Conservation (phyloP, 208 protist genomes). For the Crithidia sp. region DNA sequence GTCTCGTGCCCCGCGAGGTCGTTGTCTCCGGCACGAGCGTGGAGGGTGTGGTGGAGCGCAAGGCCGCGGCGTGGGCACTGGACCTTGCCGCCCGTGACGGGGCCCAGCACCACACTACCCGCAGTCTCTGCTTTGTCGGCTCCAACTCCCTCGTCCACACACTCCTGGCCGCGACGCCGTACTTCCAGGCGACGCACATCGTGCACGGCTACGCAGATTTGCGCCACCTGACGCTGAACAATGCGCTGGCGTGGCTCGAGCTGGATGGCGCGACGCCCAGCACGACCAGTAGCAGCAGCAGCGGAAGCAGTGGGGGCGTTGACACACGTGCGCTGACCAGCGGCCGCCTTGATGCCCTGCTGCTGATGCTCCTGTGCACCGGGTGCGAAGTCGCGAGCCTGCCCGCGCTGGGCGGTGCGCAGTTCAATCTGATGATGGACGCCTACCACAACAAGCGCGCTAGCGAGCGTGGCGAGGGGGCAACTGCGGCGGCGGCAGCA, state of each 20-base stretch:
- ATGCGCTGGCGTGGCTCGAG: slow-evolving; percentile 78
- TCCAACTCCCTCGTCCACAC: slow-evolving; percentile 70
- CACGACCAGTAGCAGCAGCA: no score
- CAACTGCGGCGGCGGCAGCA: background rate
- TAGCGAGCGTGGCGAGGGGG: background rate
- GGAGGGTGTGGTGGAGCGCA: slow-evolving; percentile 76
- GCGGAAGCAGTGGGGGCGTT: slow-evolving; percentile 18
- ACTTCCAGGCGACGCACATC: slow-evolving; percentile 63
- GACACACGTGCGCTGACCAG: slow-evolving; percentile 53
- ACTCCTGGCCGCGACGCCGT: slow-evolving; percentile 73
- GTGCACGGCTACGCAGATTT: slow-evolving; percentile 66
- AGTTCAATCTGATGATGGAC: slow-evolving; percentile 54
- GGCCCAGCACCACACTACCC: slow-evolving; percentile 47
- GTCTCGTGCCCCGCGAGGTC: slow-evolving; percentile 65
- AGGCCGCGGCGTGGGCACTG: slow-evolving; percentile 84
- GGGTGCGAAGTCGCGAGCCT: slow-evolving; percentile 70
- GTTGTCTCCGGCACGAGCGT: slow-evolving; percentile 71
- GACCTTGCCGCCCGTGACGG: slow-evolving; percentile 79
- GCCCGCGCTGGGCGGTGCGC: slow-evolving; percentile 27
- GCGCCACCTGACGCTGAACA: slow-evolving; percentile 52
- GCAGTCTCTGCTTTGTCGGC: slow-evolving; percentile 82
- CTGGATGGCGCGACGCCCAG: slow-evolving; percentile 39
- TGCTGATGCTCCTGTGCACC: slow-evolving; percentile 66
- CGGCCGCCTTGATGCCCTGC: slow-evolving; percentile 74
- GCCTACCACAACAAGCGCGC: slow-evolving; percentile 41